These are phyloP conservation scores for Brassica nigra DNA, from an alignment of 345 rosid species.

Conservation along the genomic window DNA sequence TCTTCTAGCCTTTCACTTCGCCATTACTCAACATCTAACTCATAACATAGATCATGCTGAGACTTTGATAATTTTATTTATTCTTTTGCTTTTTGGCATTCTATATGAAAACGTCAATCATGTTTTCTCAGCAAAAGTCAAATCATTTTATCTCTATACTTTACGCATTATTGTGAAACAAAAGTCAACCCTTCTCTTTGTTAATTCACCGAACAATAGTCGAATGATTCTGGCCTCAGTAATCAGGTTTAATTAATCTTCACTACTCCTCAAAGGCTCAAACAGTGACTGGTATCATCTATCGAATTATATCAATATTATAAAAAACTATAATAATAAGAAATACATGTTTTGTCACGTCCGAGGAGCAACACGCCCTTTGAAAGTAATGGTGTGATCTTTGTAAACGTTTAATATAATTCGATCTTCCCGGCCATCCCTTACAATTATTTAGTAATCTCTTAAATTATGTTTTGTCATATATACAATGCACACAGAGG, in stretches of 20 bases:
- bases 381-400: constrained; percentile 35
- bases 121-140: constrained; percentile 1
- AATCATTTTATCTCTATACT: not conserved
- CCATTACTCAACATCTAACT: constrained; percentile 27
- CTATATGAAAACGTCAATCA: not conserved
- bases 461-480: not conserved
- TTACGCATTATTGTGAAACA: not conserved
- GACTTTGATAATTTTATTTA: constrained; percentile 9
- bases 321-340: constrained; percentile 2
- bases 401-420: not conserved
- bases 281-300: not conserved
- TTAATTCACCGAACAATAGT: not conserved
- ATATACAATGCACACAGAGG: constrained; percentile 4
- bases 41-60: constrained; percentile 34
- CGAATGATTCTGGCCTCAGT: not conserved
- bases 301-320: not conserved
- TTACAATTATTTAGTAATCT: not conserved
- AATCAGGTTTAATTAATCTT: constrained; percentile 6
- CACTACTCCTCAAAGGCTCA: not conserved
- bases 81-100: not conserved
- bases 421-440: constrained; percentile 17
- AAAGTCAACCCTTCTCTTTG: constrained; percentile 26
- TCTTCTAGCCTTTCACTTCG: constrained; percentile 17
- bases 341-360: constrained; percentile 39
- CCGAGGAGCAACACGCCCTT: constrained; percentile 44